Percentiles rank a stretch among this genome's conserved stretches.
These are phyloP conservation scores for Thalassiosira profunda DNA, from an alignment of 108 stramenopile species.

Conservation along the genomic window DNA sequence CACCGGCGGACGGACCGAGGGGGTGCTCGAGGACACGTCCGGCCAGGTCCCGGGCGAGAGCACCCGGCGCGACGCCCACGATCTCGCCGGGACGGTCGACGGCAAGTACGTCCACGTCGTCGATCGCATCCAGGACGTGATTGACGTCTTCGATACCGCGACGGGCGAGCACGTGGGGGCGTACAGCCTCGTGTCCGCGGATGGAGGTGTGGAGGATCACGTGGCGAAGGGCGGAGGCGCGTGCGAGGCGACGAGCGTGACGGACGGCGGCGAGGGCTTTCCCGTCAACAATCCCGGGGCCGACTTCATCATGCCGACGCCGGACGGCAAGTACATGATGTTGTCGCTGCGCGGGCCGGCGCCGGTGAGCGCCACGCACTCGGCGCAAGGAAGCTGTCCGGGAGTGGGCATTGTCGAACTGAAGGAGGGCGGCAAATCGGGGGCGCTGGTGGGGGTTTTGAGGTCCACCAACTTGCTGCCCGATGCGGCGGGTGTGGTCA, in stretches of 20 bases:
- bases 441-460: constrained; percentile 31
- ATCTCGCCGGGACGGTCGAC: not conserved
- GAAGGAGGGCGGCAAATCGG: constrained; percentile 13
- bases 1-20: constrained; percentile 1
- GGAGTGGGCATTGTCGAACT: constrained; percentile 44
- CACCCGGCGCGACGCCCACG: constrained; percentile 49
- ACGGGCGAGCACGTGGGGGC: constrained; percentile 16
- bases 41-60: constrained; percentile 31
- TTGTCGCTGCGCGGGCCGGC: constrained; percentile 40
- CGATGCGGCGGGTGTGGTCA: not conserved
- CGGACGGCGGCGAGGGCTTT: constrained; percentile 12
- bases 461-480: constrained; percentile 30
- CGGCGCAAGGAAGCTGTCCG: constrained; percentile 46
- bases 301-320: constrained; percentile 20
- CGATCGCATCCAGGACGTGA: constrained; percentile 42
- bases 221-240: too few species aligned
- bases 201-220: constrained; percentile 12
- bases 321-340: constrained; percentile 42
- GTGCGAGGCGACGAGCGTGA: constrained; percentile 4
- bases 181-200: constrained; percentile 13
- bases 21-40: not conserved
- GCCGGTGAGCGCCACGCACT: constrained; percentile 28
- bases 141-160: constrained; percentile 21
- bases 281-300: constrained; percentile 23
- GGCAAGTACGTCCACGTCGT: constrained; percentile 35